Base-by-base conservation (phyloP, 768 basidiomycete species). In the Boletus sp. region DNA sequence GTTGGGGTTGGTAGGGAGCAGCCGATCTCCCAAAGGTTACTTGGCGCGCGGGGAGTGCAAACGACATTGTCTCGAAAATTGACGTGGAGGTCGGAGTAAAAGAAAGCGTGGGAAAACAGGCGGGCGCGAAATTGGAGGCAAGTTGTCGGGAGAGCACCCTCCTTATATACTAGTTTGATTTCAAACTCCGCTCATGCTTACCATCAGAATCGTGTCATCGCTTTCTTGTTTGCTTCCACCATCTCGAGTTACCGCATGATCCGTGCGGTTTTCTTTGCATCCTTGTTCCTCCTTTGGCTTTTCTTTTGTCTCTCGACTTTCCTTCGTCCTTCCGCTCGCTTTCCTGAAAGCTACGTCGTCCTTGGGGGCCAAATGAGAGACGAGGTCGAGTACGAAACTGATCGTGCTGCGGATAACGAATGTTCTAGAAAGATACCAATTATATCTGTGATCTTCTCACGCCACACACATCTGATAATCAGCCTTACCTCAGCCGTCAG, bases 31-130 rank as follows among this genome's bases (percentile, higher is more conserved):
- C 86, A 65, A 90, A 88, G 50, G 83, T 89, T 61, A 90, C 81
- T 64, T 87, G 88, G 64, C 88, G 88, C 56, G 88, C 82, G 58
- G 88, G 87, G 50, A 90, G 78, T 33, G 85, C 83, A 65, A 85
- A 87, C 44, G 79, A 80, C 79, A 80, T 79, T 29, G 44, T 48
- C 19, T 38, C 29, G 2, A 52, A 63, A 57, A 51, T 43, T 48
- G 35, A 61, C 17, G 57, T 61, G 50, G 55, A 39, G 41, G 66
- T 72, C 58, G 52, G 65, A 25, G 43, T 34, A 9, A 56, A 47
- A 68, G 55, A 38, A 35, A 41, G 53, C 66, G 66, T 67, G 66
- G 65, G 66, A 71, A 70, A 66, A 27, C 7, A 27, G 29, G 54
- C 67, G 63, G 46, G 64, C 63, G 63, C 30, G 61, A 61, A 67